Evolutionary conservation across 1,284 basidiomycete species (phyloP), one percentile per base, ranked within the genome.

Genomic region (Sutorius eximius): DNA sequence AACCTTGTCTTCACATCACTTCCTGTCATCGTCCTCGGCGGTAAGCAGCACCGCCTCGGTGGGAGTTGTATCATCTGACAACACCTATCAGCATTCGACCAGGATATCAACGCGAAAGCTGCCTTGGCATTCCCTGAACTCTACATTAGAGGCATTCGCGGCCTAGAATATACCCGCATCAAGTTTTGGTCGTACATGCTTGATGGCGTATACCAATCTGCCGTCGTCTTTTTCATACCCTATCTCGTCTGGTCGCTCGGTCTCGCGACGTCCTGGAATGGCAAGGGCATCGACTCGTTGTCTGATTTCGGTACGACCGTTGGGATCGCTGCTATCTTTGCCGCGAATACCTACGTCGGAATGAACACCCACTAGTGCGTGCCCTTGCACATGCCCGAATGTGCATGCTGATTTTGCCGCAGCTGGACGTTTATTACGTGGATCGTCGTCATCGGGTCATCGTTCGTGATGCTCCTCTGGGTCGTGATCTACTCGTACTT

Each of bases 121-220:
- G 90, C 93, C 0, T 76, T 98, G 55, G 92, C 93, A 3, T 96
- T 92, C 76, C 95, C 95, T 7, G 91, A 95, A 66, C 85, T 98
- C 11, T 99, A 99, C 71, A 81, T 93, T 61, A 87, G 95, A 45
- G 95, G 96, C 37, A 96, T 98, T 62, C 82, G 87, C 27, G 94
- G 95, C 33, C 78, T 95, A 18, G 95, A 97, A 66, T 99, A 98
- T 74, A 98, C 95, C 20, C 84, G 93, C 13, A 63, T 77, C 55
- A 93, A 93, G 71, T 98, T 98, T 77, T 98, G 94, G 92, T 71
- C 88, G 50, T 97, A 95, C 74, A 96, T 98, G 91, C 69, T 86
- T 16, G 96, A 98, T 70, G 96, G 94, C 42, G 75, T 97, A 38
- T 98, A 95, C 73, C 95, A 98, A 70, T 95, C 94, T 0, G 85